These are phyloP conservation scores for Taphrina deformans DNA, from an alignment of 1,139 yeast species.

Conservation along the genomic window DNA sequence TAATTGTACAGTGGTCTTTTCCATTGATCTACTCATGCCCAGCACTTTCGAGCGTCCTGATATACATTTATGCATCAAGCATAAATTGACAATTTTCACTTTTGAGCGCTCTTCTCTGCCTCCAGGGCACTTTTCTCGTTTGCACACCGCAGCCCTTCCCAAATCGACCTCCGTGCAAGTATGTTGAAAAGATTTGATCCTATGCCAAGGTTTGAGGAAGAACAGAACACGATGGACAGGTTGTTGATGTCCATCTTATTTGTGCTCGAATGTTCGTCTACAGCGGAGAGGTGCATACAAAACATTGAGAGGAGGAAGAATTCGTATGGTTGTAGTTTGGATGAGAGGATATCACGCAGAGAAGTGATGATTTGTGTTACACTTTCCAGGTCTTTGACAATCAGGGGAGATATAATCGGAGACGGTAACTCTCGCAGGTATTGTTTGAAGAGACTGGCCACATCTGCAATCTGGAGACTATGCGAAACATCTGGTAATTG, in stretches of 20 bases:
- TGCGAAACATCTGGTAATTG: not conserved
- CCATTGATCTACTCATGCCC: not conserved
- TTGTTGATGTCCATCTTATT: conserved; percentile 44
- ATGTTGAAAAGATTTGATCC: conserved; percentile 20
- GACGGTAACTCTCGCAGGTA: conserved; percentile 61
- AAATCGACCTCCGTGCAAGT: not conserved
- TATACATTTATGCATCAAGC: not conserved
- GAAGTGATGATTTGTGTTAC: conserved; percentile 46
- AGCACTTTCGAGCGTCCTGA: not conserved
- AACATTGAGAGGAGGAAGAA: conserved; percentile 43
- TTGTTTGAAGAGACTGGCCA: conserved; percentile 72
- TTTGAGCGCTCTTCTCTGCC: not conserved
- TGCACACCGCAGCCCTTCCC: conserved; percentile 17
- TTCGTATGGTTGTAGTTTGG: conserved; percentile 39
- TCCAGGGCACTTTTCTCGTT: not conserved
- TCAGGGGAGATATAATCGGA: conserved; percentile 52
- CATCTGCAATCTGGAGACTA: conserved; percentile 48
- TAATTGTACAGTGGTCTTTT: not conserved
- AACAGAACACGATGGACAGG: conserved; percentile 43
- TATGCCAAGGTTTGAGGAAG: conserved; percentile 35
- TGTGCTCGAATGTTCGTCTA: conserved; percentile 30
- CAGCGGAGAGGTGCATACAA: conserved; percentile 41
- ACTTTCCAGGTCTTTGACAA: conserved; percentile 53
- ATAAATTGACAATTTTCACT: not conserved
- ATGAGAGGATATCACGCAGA: conserved; percentile 44